These are phyloP conservation scores for Hypomontagnella submonticulosa DNA, from an alignment of 495 filamentous ascomycete species.

Conservation along the genomic window DNA sequence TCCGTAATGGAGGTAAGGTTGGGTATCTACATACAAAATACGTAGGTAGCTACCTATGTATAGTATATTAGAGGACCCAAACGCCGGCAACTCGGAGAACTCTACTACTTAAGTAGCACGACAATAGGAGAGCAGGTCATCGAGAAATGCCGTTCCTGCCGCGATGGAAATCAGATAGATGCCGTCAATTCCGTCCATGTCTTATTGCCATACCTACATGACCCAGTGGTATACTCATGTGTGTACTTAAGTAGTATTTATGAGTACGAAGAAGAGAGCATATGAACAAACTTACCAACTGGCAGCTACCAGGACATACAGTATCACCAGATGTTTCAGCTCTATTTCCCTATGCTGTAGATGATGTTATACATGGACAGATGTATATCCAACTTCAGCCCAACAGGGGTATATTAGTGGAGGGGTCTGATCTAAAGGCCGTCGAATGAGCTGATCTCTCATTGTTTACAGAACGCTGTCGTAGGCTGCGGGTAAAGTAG, in stretches of 20 bases:
- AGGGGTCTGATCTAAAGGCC: conserved; percentile 23
- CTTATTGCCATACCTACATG: conserved; percentile 8
- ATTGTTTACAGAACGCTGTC: conserved; percentile 21
- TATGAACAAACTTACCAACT: conserved; percentile 1
- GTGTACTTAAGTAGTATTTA: conserved; percentile 7
- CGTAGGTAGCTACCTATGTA: background rate
- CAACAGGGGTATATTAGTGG: conserved; percentile 15
- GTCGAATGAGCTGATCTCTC: conserved; percentile 39
- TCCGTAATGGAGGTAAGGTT: background rate
- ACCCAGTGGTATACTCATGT: too few species aligned
- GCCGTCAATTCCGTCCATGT: conserved; percentile 23
- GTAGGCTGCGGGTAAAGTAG: conserved; percentile 14
- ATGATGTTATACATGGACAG: conserved; percentile 1
- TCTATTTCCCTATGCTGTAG: conserved; percentile 12
- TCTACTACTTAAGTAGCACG: background rate
- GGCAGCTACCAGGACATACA: conserved; percentile 13
- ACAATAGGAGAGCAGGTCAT: background rate
- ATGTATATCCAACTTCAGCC: conserved; percentile 15
- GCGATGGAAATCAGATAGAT: conserved; percentile 9
- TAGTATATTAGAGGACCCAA: background rate
- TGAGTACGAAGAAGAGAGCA: conserved; percentile 1
- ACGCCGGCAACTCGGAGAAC: conserved; percentile 14
- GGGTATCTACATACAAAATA: background rate
- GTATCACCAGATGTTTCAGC: conserved; percentile 31
- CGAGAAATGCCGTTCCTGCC: conserved; percentile 29